A percentile compares a stretch with the other conserved stretches of the same genome.
phyloP scores from a whole-genome alignment of 1,284 basidiomycete genomes.

The Sanghuangporus sanghuang region DNA sequence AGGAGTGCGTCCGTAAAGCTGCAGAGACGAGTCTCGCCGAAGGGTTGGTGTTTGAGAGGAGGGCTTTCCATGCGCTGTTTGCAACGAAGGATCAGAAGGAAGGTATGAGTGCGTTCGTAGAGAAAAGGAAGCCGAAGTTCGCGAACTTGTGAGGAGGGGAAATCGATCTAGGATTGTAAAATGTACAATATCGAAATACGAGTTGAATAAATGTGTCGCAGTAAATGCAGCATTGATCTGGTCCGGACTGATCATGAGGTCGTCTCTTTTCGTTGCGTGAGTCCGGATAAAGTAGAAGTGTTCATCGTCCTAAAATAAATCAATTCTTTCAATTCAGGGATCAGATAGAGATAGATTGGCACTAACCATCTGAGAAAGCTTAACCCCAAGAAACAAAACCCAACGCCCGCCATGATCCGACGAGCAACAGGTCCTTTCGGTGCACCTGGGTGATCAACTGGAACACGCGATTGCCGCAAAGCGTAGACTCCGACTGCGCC shows the following conservation, averaged over 20 bases:
- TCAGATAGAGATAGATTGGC: too few species aligned
- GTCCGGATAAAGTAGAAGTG: not conserved
- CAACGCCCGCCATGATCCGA: constrained; percentile 40
- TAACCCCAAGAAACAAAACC: constrained; percentile 36
- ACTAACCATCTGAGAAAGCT: constrained; percentile 25
- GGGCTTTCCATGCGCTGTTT: constrained; percentile 91
- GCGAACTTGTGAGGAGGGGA: constrained; percentile 34
- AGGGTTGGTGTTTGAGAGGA: constrained; percentile 84
- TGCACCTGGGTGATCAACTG: constrained; percentile 38
- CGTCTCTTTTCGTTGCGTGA: not conserved
- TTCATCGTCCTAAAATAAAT: not conserved
- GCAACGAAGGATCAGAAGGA: constrained; percentile 98
- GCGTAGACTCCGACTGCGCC: constrained; percentile 46
- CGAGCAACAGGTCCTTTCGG: constrained; percentile 33
- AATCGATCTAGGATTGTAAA: too few species aligned
- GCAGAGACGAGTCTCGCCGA: constrained; percentile 81
- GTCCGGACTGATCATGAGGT: not conserved
- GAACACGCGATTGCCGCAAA: constrained; percentile 38
- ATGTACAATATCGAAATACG: not conserved
- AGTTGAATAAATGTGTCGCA: not conserved
- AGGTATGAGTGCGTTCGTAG: constrained; percentile 97
- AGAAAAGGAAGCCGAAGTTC: constrained; percentile 91
- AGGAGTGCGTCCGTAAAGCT: constrained; percentile 94
- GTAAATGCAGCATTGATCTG: not conserved
- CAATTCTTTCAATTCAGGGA: not conserved